These are phyloP conservation scores for Asterochloris erici DNA, from an alignment of 139 green algal species.

Conservation along the genomic window DNA sequence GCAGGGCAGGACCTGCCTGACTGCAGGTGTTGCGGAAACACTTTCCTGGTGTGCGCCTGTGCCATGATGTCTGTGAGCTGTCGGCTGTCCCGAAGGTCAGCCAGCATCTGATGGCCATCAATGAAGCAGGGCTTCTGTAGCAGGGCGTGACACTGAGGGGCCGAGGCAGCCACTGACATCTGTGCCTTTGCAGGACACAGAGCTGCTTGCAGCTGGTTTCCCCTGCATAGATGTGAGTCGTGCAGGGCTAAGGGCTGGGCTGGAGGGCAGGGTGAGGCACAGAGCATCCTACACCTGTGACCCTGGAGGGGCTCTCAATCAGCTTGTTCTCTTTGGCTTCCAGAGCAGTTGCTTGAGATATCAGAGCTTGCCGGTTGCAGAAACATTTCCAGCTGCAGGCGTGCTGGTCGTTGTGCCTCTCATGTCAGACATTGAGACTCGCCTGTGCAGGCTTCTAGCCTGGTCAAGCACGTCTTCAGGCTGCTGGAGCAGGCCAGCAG, in stretches of 20 bases:
- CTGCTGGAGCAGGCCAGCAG: constrained; percentile 54
- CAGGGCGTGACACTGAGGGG: not conserved
- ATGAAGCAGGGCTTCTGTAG: not conserved
- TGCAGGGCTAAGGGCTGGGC: constrained; percentile 58
- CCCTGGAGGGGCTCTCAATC: no score
- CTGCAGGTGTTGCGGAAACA: constrained; percentile 48
- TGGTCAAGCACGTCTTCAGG: constrained; percentile 83
- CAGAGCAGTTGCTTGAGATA: no score
- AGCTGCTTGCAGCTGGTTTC: constrained; percentile 83
- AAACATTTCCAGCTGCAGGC: no score
- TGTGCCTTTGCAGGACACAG: constrained; percentile 52
- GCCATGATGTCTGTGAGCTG: constrained; percentile 51
- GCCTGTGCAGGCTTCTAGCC: constrained; percentile 53
- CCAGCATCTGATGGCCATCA: not conserved
- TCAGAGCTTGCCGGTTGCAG: no score
- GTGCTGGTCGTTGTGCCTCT: no score
- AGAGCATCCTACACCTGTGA: no score
- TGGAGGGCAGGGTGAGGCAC: constrained; percentile 47
- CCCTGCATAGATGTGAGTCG: constrained; percentile 85
- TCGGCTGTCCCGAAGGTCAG: constrained; percentile 36
- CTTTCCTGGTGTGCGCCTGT: constrained; percentile 54
- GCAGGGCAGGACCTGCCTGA: not conserved
- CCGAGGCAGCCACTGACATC: not conserved
- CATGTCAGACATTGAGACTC: no score
- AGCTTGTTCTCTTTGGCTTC: no score